These are phyloP conservation scores for Trametes maxima DNA, from an alignment of 768 basidiomycete species.

Conservation along the genomic window DNA sequence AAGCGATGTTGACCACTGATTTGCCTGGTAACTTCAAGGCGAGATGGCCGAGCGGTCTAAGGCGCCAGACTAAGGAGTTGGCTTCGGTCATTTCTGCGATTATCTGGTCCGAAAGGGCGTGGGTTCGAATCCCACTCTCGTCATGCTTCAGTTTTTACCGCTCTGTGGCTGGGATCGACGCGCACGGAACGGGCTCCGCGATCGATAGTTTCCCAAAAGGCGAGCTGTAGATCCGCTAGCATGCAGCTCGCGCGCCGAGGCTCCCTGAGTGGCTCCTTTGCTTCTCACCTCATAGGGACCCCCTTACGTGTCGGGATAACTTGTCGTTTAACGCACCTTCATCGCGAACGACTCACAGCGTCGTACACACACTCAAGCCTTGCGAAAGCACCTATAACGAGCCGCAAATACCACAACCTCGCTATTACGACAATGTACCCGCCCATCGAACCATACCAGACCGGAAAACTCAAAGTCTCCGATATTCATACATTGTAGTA, in stretches of 20 bases:
- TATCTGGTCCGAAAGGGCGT: constrained; percentile 51
- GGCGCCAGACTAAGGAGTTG: constrained; percentile 63
- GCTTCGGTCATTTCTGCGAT: not conserved
- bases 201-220: not conserved
- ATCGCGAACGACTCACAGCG: no score
- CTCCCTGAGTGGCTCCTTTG: no score
- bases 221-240: not conserved
- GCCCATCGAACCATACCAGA: constrained; percentile 62
- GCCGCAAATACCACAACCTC: not conserved
- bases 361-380: not conserved
- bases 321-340: no score
- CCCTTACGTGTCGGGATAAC: no score
- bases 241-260: no score
- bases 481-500: constrained; percentile 79
- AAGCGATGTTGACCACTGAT: no score
- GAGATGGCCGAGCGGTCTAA: constrained; percentile 91
- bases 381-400: not conserved
- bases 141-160: constrained; percentile 16
- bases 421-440: constrained; percentile 57
- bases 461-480: constrained; percentile 68
- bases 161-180: no score
- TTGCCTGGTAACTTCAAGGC: constrained; percentile 16
- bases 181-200: no score
- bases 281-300: no score
- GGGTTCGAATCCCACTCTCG: constrained; percentile 56